These are phyloP conservation scores for Naganishia antarctica DNA, from an alignment of 768 basidiomycete species.

Conservation along the genomic window DNA sequence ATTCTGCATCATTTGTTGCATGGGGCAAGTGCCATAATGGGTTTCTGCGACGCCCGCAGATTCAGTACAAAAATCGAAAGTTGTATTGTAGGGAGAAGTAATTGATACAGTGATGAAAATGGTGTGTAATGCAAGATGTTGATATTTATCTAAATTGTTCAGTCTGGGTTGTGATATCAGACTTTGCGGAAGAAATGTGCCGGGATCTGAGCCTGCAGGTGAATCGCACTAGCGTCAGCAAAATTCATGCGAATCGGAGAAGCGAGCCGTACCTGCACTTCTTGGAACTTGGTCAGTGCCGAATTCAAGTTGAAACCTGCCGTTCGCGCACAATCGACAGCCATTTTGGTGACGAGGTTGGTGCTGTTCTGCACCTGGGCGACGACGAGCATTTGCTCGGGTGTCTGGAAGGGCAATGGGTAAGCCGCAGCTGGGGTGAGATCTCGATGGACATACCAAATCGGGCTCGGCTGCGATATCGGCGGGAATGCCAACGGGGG, in stretches of 20 bases:
- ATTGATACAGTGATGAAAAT: constrained; percentile 6
- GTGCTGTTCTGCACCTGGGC: constrained; percentile 65
- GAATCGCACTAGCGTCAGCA: background rate
- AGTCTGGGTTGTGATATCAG: background rate
- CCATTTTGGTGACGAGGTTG: constrained; percentile 69
- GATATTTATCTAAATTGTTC: background rate
- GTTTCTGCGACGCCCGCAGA: constrained; percentile 6
- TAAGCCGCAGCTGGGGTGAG: constrained; percentile 28
- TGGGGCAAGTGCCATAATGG: background rate
- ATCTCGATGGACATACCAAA: constrained; percentile 56
- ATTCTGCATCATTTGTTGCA: background rate
- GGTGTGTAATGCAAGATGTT: background rate
- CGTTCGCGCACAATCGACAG: constrained; percentile 75
- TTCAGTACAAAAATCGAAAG: constrained; percentile 14
- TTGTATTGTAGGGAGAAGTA: constrained; percentile 10
- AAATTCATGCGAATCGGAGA: background rate
- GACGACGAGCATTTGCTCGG: constrained; percentile 65
- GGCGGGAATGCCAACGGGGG: constrained; percentile 45
- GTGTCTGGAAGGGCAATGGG: constrained; percentile 57
- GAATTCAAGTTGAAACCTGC: constrained; percentile 78
- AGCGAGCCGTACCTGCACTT: constrained; percentile 54
- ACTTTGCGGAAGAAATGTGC: constrained; percentile 3
- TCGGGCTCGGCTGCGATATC: constrained; percentile 55
- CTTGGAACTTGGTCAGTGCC: constrained; percentile 78
- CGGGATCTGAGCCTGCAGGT: constrained; percentile 10